Evolutionary conservation across 768 basidiomycete species (phyloP), one percentile per base, ranked within the genome.

Genomic region (Boletus tomentosulus): DNA sequence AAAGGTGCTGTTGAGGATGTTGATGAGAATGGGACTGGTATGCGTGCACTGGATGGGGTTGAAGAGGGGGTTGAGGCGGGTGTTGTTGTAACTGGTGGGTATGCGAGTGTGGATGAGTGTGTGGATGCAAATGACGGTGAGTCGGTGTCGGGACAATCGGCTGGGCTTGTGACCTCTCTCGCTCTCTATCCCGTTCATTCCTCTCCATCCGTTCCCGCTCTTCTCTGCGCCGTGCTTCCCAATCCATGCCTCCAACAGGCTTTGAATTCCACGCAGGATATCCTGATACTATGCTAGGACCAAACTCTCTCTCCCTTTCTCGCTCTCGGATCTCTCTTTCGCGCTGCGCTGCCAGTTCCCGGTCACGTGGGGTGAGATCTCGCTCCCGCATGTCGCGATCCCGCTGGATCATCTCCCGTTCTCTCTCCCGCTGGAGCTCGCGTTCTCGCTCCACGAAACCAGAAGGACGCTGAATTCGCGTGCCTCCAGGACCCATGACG

Each of bases 161-260:
- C 27, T 69, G 67, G 22, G 45, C 60, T 49, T 66, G 66, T 6
- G 64, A 48, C 43, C 66, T 58, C 33, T 75, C 74, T 30, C 64
- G 60, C 24, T 71, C 71, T 47, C 65, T 61, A 45, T 65, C 65
- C 24, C 64, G 62, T 43, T 65, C 64, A 24, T 38, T 64, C 46
- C 60, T 62, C 43, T 66, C 63, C 1, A 44, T 35, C 0, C 62
- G 62, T 51, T 56, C 64, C 56, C 66, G 65, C 15, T 75, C 55
- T 65, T 77, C 76, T 51, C 75, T 65, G 52, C 71, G 67, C 54
- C 60, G 67, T 15, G 59, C 57, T 19, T 75, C 66, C 50, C 66
- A 66, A 44, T 68, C 68, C 49, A 66, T 63, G 10, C 63, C 61
- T 28, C 65, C 70, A 25, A 54, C 27, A 45, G 65, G 59, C 46